phyloP scores from a whole-genome alignment of 2,329 filamentous ascomycete species.

The Colletotrichum karsti region DNA sequence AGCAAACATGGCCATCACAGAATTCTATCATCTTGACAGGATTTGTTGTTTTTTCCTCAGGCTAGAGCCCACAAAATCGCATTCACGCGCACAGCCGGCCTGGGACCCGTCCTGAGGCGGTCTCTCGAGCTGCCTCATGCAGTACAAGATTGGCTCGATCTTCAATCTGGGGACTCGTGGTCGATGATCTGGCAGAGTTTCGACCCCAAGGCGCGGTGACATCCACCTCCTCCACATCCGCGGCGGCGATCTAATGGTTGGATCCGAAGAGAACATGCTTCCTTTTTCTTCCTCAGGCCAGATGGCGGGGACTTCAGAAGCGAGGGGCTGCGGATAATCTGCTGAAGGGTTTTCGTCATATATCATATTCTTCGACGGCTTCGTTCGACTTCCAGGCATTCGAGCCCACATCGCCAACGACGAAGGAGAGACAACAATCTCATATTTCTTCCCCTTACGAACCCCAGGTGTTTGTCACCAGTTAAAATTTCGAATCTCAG shows the following conservation, averaged over 20 bases:
- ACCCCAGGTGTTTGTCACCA: neutral
- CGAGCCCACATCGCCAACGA: constrained; percentile 1
- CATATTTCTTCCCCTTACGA: neutral
- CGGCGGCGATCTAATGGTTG: neutral
- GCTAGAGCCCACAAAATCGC: neutral
- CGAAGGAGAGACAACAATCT: neutral
- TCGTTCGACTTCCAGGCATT: neutral
- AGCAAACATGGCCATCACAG: neutral
- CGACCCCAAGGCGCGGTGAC: neutral
- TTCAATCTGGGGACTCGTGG: neutral
- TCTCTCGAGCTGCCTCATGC: neutral
- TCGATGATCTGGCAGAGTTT: neutral
- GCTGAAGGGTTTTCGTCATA: constrained; percentile 14
- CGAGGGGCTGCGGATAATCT: neutral
- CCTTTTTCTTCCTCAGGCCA: constrained; percentile 5
- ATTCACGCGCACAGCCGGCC: neutral
- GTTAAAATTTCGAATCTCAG: neutral
- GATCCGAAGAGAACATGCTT: neutral
- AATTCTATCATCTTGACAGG: neutral
- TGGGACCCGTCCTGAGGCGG: neutral
- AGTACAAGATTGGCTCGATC: constrained; percentile 10
- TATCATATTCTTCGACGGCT: constrained; percentile 8
- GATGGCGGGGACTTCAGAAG: neutral
- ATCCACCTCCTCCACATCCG: neutral
- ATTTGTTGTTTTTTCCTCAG: neutral